Evolutionary conservation across 768 basidiomycete species (phyloP), one percentile per base, ranked within the genome.

Genomic region (Baorangia bicolor): DNA sequence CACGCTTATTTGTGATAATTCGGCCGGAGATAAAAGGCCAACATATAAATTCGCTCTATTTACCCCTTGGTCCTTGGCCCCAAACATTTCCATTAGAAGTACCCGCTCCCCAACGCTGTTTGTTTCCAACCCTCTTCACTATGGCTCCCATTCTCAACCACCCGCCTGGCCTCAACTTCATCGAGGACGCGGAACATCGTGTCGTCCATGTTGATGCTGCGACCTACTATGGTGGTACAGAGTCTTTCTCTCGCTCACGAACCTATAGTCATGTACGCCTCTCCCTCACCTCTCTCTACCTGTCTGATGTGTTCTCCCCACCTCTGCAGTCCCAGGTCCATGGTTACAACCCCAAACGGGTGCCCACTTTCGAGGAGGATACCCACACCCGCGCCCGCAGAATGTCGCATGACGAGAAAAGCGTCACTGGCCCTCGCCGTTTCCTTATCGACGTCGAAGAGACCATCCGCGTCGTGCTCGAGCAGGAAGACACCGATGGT

Each of bases 371-470:
- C 69, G 80, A 90, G 53, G 86, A 92, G 43, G 90, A 93, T 70
- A 81, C 77, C 69, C 88, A 91, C 68, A 73, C 75, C 47, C 79
- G 90, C 30, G 78, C 87, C 48, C 82, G 94, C 44, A 82, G 94
- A 51, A 78, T 97, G 78, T 95, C 93, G 20, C 94, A 97, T 68
- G 94, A 98, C 69, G 94, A 96, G 75, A 90, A 92, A 74, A 84
- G 85, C 49, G 80, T 85, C 16, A 78, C 86, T 0, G 86, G 81
- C 0, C 91, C 94, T 4, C 79, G 95, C 40, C 87, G 94, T 38
- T 98, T 96, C 76, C 80, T 98, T 48, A 93, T 98, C 55, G 96
- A 98, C 67, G 96, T 98, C 16, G 96, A 98, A 66, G 96, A 98
- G 74, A 99, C 96, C 31, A 94, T 99, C 66, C 87, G 95, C 34